Base-by-base conservation (phyloP, 768 basidiomycete species). In the Tulasnella sp. region DNA sequence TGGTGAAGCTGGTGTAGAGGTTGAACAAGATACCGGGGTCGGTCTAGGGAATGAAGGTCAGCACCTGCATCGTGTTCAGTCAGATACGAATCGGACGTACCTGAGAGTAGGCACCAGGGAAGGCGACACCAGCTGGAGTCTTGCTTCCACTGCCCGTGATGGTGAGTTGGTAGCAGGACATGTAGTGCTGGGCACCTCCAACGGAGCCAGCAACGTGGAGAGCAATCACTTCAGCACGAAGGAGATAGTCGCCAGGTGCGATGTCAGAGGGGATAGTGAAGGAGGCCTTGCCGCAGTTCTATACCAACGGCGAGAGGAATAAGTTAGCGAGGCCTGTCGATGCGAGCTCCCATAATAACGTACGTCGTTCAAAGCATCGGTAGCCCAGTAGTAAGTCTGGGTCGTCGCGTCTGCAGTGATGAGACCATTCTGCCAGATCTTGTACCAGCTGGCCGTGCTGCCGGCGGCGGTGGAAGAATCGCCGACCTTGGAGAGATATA, bases 181-280 rank as follows among this genome's bases (percentile, higher is more conserved):
- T 31, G 69, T 68, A 77, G 58, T 77, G 84, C 82, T 85, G 89
- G 81, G 89, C 81, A 58, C 83, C 84, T 31, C 80, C 78, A 8
- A 79, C 54, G 77, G 83, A 74, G 79, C 87, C 86, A 67, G 89
- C 89, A 68, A 89, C 89, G 79, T 86, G 86, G 31, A 87, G 83
- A 68, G 77, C 77, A 78, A 85, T 86, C 69, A 85, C 86, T 79
- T 87, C 86, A 40, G 86, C 85, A 71, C 85, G 87, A 79, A 90
- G 85, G 42, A 86, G 82, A 79, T 86, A 87, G 79, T 87, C 81
- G 9, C 86, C 86, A 42, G 85, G 82, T 6, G 84, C 83, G 77
- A 87, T 84, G 73, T 80, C 82, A 2, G 78, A 52, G 17, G 86
- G 86, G 38, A 86, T 82, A 42, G 83, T 86, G 84, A 88, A 86